Conservation (phyloP, 345 rosid species). For the Sonneratia caseolaris region DNA sequence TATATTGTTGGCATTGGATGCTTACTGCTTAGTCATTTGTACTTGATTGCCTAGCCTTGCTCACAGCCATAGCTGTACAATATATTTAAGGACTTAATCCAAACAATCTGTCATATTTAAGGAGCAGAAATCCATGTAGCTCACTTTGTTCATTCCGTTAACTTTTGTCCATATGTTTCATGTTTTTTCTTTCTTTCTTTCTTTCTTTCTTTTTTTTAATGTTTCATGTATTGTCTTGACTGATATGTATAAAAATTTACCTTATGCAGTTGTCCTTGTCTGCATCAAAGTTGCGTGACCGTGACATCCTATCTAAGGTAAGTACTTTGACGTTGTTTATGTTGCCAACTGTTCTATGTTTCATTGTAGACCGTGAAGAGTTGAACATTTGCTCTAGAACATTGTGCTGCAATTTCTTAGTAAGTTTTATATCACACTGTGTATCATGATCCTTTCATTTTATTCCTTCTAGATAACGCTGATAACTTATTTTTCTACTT, state of each 20-base stretch:
- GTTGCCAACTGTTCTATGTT: not conserved
- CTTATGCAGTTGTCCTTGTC: slow-evolving; percentile 56
- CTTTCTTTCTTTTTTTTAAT: no score
- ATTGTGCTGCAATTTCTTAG: not conserved
- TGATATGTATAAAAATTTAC: not conserved
- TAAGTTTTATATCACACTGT: not conserved
- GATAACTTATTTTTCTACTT: not conserved
- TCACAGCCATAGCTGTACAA: not conserved
- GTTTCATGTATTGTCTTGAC: not conserved
- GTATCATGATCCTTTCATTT: not conserved
- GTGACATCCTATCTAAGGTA: slow-evolving; percentile 75
- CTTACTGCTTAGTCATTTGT: not conserved
- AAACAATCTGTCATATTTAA: not conserved
- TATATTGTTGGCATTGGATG: not conserved
- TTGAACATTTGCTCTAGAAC: not conserved
- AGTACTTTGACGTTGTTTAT: not conserved
- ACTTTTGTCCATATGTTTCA: not conserved
- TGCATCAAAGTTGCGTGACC: slow-evolving; percentile 59
- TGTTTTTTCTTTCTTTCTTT: not conserved
- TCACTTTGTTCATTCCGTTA: no score
- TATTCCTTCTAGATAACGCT: not conserved
- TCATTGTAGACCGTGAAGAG: not conserved
- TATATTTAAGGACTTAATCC: not conserved
- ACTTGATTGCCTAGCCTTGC: not conserved
- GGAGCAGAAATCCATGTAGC: not conserved